These are phyloP conservation scores for Penicillium sp. DNA, from an alignment of 2,329 filamentous ascomycete species.

Conservation along the genomic window DNA sequence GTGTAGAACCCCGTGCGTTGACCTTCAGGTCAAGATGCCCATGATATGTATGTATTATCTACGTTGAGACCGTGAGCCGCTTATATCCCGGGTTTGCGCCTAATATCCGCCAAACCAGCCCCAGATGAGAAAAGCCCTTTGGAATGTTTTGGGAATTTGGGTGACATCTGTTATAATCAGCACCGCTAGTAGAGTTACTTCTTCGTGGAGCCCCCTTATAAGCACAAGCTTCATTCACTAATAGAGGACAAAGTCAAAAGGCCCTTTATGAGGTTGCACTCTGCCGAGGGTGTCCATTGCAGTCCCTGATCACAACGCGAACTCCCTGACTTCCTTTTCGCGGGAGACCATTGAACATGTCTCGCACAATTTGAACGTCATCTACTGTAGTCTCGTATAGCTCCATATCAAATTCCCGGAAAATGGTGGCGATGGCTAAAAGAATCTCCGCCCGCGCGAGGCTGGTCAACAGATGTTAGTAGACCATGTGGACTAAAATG, in stretches of 20 bases:
- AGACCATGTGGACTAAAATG: neutral
- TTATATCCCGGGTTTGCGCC: neutral
- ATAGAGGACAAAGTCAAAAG: neutral
- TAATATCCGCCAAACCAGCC: neutral
- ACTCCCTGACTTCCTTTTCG: slow-evolving; percentile 18
- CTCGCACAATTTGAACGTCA: slow-evolving; percentile 27
- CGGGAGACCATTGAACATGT: slow-evolving; percentile 21
- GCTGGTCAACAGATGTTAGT: slow-evolving; percentile 12
- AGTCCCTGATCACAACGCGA: slow-evolving; percentile 13
- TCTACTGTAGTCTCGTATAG: slow-evolving; percentile 31
- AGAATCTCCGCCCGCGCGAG: slow-evolving; percentile 34
- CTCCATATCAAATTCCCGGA: slow-evolving; percentile 30
- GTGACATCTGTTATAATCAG: neutral
- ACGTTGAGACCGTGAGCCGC: neutral
- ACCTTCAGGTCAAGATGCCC: neutral
- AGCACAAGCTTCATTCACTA: neutral
- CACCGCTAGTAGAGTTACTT: neutral
- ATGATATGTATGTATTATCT: neutral
- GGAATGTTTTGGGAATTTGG: too few species aligned
- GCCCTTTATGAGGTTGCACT: neutral
- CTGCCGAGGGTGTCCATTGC: neutral
- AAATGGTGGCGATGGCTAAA: slow-evolving; percentile 26
- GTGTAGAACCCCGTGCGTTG: neutral
- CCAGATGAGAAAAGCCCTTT: neutral
- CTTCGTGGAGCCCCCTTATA: neutral